Base-by-base conservation (phyloP, 441 rosid species). In the Rhodomyrtus psidioides region DNA sequence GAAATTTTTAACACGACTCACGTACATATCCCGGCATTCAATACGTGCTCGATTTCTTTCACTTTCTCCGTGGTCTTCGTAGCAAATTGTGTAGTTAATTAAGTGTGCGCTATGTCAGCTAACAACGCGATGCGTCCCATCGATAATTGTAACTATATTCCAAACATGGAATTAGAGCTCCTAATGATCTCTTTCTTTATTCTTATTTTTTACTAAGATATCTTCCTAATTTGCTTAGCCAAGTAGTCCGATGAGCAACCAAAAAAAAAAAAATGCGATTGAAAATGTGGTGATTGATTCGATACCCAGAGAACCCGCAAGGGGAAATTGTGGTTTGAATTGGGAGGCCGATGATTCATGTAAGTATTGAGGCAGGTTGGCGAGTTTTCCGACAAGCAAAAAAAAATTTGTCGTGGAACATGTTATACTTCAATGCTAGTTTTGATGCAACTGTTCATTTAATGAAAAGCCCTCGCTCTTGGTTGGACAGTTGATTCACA, bases 1-100 rank as follows among this genome's bases (percentile, higher is more conserved):
- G 3, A 30, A 42, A 16, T 62, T 62, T 30, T 30, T 19, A 17
- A 62, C 26, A 9, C 0, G 5, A 12, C 79, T 34, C 2, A 5
- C 0, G 4, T 0, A 4, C 2, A 14, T 0, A 21, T 21, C 26
- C 34, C 24, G 0, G 0, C 15, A 10, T 21, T 34, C 4, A 2
- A 19, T 34, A 2, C 8, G 5, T 0, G 46, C 15, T n/a, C n/a
- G 21, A 65, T 34, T 19, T 10, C n/a, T 34, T 19, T 2, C 7
- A 9, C 76, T 62, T 62, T 62, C 24, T 21, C 26, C 12, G 1
- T 62, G 46, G 14, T 30, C 26, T 62, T 2, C 4, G n/a, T 9
- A 70, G 49, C 16, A 70, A 39, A 70, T 10, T 1, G 14, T 0
- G n/a, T 21, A 70, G 8, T 34, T 34, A 39, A 39, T 70, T 6